phyloP scores from a whole-genome alignment of 2,329 filamentous ascomycete genomes.

The Fusarium tuaranense region DNA sequence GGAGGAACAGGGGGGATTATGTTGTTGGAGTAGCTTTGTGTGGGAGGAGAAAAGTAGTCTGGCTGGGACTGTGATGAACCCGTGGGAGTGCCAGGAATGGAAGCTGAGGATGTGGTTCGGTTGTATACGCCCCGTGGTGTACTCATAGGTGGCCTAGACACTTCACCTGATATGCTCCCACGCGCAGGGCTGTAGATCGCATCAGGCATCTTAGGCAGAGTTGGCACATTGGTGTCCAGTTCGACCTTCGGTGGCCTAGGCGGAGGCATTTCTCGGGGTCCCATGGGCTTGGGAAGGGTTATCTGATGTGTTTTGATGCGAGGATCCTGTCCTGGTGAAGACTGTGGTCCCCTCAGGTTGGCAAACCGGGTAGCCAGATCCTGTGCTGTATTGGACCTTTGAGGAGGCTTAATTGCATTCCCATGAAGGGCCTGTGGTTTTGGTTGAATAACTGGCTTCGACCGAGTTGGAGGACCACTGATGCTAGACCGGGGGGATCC shows the following conservation, averaged over 20 bases:
- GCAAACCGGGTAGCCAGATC: conserved; percentile 70
- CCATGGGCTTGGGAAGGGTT: conserved; percentile 52
- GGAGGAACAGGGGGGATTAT: conserved; percentile 50
- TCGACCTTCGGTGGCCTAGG: conserved; percentile 59
- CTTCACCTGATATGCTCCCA: conserved; percentile 74
- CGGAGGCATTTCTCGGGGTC: conserved; percentile 66
- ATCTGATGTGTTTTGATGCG: conserved; percentile 64
- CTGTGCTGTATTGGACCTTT: conserved; percentile 48
- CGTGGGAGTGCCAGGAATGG: conserved; percentile 47
- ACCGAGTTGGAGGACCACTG: conserved; percentile 43
- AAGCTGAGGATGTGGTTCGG: conserved; percentile 66
- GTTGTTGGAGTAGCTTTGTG: conserved; percentile 43
- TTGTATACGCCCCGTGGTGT: conserved; percentile 73
- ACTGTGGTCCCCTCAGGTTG: conserved; percentile 61
- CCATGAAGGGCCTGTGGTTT: conserved; percentile 77
- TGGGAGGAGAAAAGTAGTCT: conserved; percentile 49
- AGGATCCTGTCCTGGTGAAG: conserved; percentile 61
- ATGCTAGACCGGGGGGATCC: conserved; percentile 29
- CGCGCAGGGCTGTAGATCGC: conserved; percentile 84
- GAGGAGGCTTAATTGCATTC: conserved; percentile 57
- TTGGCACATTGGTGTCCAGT: conserved; percentile 64
- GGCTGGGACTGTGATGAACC: conserved; percentile 44
- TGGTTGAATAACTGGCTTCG: conserved; percentile 67
- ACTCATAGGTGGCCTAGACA: conserved; percentile 73
- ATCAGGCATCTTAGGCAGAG: conserved; percentile 77